Base-by-base conservation (phyloP, 352 stramenopile genomes). In the Phytophthora megakarya region DNA sequence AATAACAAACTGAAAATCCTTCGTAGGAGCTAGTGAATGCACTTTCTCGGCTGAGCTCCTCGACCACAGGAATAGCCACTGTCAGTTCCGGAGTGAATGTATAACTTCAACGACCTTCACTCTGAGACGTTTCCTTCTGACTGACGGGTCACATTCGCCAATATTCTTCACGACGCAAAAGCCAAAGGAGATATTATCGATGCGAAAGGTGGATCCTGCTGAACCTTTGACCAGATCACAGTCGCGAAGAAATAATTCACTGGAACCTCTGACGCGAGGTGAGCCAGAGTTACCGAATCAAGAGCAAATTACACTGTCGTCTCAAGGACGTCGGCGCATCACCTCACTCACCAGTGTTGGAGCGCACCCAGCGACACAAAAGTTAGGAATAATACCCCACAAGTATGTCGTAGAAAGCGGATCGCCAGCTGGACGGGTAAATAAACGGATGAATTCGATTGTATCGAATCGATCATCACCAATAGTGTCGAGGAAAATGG, bases 21-120 rank as follows among this genome's bases (percentile, higher is more conserved):
- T 47, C 22, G 13, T 35, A 32, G 22, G 10, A 58, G 35, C 43
- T 63, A 13, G 25, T 32, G 22, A 19, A 16, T 16, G 40, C 37
- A 35, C 52, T 66, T 60, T 66, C 40, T 66, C 40, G n/a, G 47
- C 22, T 46, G 50, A 61, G 40, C 40, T 61, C 39, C 30, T 70
- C 51, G 50, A 45, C 23, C 16, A n/a, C 51, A n/a, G 54, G 43
- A 61, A 60, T 53, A 70, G 39, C 50, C 8, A 11, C 22, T 35
- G 58, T 63, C 53, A 21, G 37, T 43, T 38, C 26, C n/a, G 50
- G 46, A 69, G 45, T 65, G 58, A 26, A 42, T 51, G 44, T 60
- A 56, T 10, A 69, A 61, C 59, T 69, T 61, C 21, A 18, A 72
- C 19, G 59, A 73, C 59, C 22, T 60, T 57, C 52, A 73, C 26